Conservation (phyloP, 495 filamentous ascomycete species). For the Penicillium egyptiacum region DNA sequence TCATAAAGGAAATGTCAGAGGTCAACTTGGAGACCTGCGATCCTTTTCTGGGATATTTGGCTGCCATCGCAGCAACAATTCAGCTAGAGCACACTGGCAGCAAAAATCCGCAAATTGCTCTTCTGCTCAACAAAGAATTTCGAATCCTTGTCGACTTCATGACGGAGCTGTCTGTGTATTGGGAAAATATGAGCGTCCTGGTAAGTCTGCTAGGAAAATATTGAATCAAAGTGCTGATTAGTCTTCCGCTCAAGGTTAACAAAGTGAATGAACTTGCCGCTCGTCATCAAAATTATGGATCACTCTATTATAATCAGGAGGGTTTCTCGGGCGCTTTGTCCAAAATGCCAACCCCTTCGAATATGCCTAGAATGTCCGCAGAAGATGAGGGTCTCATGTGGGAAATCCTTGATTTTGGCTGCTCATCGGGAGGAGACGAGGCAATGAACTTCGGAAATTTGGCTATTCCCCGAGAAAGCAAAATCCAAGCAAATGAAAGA, state of each 20-base stretch:
- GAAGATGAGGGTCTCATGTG: conserved; percentile 33
- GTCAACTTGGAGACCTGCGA: conserved; percentile 22
- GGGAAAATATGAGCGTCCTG: conserved; percentile 28
- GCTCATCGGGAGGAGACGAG: conserved; percentile 8
- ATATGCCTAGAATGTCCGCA: conserved; percentile 28
- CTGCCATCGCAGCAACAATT: conserved; percentile 34
- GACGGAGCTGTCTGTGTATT: conserved; percentile 23
- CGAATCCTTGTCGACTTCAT: conserved; percentile 29
- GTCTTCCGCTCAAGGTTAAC: conserved; percentile 8
- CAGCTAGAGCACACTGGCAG: conserved; percentile 32
- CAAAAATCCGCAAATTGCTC: conserved; percentile 29
- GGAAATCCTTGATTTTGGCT: conserved; percentile 32
- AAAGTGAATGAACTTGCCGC: conserved; percentile 27
- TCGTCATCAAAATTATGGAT: conserved; percentile 28
- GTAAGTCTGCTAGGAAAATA: conserved; percentile 6
- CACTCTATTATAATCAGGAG: conserved; percentile 34
- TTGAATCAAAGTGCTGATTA: neutral
- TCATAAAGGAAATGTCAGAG: conserved; percentile 31
- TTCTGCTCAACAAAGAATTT: conserved; percentile 28
- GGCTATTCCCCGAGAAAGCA: neutral
- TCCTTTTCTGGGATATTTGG: conserved; percentile 32
- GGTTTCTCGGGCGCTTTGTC: conserved; percentile 27
- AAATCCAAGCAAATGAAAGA: neutral
- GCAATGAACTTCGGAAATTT: neutral
- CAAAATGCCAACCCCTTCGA: conserved; percentile 31